Evolutionary conservation across 2,329 filamentous ascomycete species (phyloP), one percentile per base, ranked within the genome.

Genomic region (Dissoconium aciculare): DNA sequence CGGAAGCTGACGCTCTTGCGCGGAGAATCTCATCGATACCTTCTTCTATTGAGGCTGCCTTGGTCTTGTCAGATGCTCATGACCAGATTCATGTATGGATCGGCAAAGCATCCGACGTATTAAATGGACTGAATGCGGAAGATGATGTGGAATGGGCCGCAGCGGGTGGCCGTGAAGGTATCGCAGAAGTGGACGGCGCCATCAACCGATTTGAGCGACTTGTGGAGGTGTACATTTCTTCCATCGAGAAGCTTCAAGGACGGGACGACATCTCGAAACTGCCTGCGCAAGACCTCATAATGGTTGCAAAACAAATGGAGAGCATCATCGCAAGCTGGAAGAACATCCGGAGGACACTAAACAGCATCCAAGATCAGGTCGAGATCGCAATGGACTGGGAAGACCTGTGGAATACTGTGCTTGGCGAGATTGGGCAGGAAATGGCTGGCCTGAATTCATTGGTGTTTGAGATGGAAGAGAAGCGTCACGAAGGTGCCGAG

Each of bases 371-470:
- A 52, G 71, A 71, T 28, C 87, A 95, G 50, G 87, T 98, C 11
- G 89, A 95, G 55, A 74, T 93, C 35, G 89, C 89, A 27, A 92
- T 95, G 84, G 89, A 98, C 51, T 98, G 87, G 87, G 85, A 94
- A 54, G 85, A 95, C 57, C 65, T 98, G 19, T 95, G 89, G 87
- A 83, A 83, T 45, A 82, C 71, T 40, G 87, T 95, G 3, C 64
- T 98, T 3, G 87, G 85, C 26, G 87, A 95, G 52, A 93, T 95
- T 38, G 81, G 85, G 31, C 74, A 77, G 39, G 89, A 98, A 57
- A 76, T 84, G 50, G 80, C 89, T 41, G 75, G 78, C 26, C 64
- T 92, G 11, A 73, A 71, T 47, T 69, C 79, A 23, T 61, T 93
- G 28, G 81, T 95, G 16, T 95, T 95, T 48, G 85, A 95, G 56